Conservation (phyloP, 768 basidiomycete species). For the Tulasnella sp. region DNA sequence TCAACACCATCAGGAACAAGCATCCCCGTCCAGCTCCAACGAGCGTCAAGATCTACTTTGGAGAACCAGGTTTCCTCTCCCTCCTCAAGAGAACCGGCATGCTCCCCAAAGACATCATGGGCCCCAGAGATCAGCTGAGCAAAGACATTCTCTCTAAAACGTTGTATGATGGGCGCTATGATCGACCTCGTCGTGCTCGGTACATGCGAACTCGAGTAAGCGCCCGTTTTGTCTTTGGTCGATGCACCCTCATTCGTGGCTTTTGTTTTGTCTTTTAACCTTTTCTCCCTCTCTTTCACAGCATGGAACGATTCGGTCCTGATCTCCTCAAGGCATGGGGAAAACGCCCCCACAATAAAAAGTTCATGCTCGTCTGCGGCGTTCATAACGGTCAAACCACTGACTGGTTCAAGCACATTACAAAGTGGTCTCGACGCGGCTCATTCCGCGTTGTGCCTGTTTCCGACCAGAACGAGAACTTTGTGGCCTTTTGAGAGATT, state of each 20-base stretch:
- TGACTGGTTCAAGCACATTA: neutral
- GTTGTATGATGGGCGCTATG: neutral
- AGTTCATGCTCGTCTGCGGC: slow-evolving; percentile 8
- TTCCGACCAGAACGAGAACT: neutral
- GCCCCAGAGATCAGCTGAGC: neutral
- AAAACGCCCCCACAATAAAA: neutral
- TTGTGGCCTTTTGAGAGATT: neutral
- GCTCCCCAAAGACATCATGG: neutral
- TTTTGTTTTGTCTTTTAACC: neutral
- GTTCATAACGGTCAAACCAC: slow-evolving; percentile 4
- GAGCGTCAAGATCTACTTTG: neutral
- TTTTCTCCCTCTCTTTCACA: neutral
- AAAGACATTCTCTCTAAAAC: neutral
- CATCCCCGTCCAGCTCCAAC: neutral
- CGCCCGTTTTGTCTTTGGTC: too few species aligned
- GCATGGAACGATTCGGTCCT: neutral
- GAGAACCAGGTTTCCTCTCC: neutral
- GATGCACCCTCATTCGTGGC: too few species aligned
- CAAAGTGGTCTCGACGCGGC: neutral
- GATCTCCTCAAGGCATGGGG: slow-evolving; percentile 15
- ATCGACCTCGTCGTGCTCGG: slow-evolving; percentile 13
- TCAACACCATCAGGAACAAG: neutral
- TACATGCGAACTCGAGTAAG: slow-evolving; percentile 15
- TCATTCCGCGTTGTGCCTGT: neutral
- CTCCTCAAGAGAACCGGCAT: neutral